Evolutionary conservation across 2,329 filamentous ascomycete genomes (phyloP), one percentile per base, ranked within the genome.

Genomic region (Pochonia chlamydosporia): DNA sequence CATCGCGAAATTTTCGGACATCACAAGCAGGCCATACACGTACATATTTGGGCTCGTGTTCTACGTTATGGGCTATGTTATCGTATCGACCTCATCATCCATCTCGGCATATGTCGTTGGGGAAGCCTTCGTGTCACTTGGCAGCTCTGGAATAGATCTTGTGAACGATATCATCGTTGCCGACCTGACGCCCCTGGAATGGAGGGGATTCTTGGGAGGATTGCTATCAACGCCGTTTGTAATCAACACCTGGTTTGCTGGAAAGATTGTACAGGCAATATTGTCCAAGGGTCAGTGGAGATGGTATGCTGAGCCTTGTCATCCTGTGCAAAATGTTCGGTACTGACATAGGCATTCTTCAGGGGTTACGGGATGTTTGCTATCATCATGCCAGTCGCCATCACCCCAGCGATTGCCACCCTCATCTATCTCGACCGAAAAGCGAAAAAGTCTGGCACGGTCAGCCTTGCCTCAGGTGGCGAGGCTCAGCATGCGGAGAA

Each of bases 121-220:
- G 2, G 70, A 78, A 52, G 71, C 83, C 10, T 80, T 85, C 59
- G 81, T 82, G 47, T 70, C 73, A 1, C 69, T 81, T 5, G 81
- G 81, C 2, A 72, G 73, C 41, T 80, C 79, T 0, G 79, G 79
- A 3, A 71, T 82, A 6, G 76, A 79, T 47, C 74, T 84, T 25
- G 67, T 82, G 40, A 78, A 81, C 55, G 78, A 83, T 52, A 78
- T 85, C 43, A 79, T 84, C 54, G 75, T 83, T 36, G 78, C 79
- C 1, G 82, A 85, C 57, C 73, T 81, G n/a, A 81, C 78, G 4
- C 66, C 63, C 0, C 61, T 58, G 62, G 76, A 65, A 53, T 66
- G 63, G 64, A 55, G 63, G 26, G 63, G 63, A 24, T 66, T 67
- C 47, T 59, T 62, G 30, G 49, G 56, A 18, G 57, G 57, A n/a